Percentiles rank a stretch among this genome's conserved stretches.
These are phyloP conservation scores for Cladobotryum protrusum DNA, from an alignment of 2,329 filamentous ascomycete species.

Conservation along the genomic window DNA sequence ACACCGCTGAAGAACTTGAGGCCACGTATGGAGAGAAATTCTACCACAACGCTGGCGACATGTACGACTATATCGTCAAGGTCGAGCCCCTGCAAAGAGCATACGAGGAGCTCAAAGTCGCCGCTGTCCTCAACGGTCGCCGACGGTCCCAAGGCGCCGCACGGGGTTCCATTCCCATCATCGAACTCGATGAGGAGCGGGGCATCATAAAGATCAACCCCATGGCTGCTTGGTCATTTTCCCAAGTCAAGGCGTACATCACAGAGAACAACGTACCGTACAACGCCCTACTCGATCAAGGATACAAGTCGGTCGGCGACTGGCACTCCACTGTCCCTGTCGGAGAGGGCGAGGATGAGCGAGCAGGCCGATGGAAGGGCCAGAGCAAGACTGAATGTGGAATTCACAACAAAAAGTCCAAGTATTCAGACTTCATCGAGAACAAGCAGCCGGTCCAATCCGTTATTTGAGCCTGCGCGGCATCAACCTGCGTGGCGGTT, in stretches of 20 bases:
- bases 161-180: constrained; percentile 80
- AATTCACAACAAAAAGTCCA: constrained; percentile 95
- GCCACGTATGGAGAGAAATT: constrained; percentile 72
- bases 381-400: constrained; percentile 95
- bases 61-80: constrained; percentile 97
- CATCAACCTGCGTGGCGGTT: neutral
- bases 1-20: constrained; percentile 72
- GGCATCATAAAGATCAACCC: constrained; percentile 97
- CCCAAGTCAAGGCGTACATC: constrained; percentile 84
- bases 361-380: constrained; percentile 94
- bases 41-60: constrained; percentile 79
- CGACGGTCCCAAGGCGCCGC: constrained; percentile 89
- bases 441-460: constrained; percentile 56
- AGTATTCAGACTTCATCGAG: constrained; percentile 79
- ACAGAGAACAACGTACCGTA: constrained; percentile 83
- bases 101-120: constrained; percentile 79
- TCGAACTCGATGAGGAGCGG: constrained; percentile 83
- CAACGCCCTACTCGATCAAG: constrained; percentile 81
- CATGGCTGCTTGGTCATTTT: constrained; percentile 87
- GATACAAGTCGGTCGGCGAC: constrained; percentile 98
- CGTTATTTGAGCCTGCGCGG: constrained; percentile 15
- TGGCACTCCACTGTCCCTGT: constrained; percentile 96
- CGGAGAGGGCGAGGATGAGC: constrained; percentile 86
- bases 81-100: constrained; percentile 93
- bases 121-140: constrained; percentile 86